A percentile compares a stretch with the other conserved stretches of the same genome.
These are phyloP conservation scores for Agrocybe pediades DNA, from an alignment of 768 basidiomycete genomes.

Conservation along the genomic window DNA sequence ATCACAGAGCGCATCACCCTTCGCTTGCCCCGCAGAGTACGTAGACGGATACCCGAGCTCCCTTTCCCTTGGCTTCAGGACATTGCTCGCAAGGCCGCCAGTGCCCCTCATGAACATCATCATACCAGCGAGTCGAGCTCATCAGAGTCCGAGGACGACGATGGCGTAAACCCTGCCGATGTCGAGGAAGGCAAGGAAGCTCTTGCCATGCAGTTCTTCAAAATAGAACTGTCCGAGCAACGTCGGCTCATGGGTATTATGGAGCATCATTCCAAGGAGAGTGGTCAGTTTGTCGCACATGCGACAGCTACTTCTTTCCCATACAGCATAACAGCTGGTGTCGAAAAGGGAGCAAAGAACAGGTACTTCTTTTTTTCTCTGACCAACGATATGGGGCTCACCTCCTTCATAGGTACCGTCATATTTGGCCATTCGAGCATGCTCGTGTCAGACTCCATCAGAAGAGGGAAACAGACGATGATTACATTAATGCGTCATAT, in stretches of 20 bases:
- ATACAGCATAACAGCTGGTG: constrained; percentile 92
- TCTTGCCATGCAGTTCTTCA: constrained; percentile 92
- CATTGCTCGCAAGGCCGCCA: constrained; percentile 58
- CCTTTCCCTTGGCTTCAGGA: constrained; percentile 80
- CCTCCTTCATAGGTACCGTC: constrained; percentile 66
- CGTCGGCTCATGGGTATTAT: constrained; percentile 86
- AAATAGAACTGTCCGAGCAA: constrained; percentile 90
- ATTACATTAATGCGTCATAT: constrained; percentile 95
- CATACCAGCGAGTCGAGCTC: constrained; percentile 25
- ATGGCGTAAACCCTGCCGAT: constrained; percentile 30
- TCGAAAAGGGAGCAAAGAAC: constrained; percentile 95
- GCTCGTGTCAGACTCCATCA: constrained; percentile 78
- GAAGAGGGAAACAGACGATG: constrained; percentile 46
- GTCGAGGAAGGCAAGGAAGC: constrained; percentile 74
- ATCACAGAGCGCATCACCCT: constrained; percentile 85
- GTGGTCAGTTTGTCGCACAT: constrained; percentile 21
- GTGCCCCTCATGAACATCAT: constrained; percentile 19
- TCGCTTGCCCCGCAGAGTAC: constrained; percentile 48
- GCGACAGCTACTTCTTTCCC: constrained; percentile 52
- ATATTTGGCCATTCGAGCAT: constrained; percentile 98
- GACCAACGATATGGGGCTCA: neutral
- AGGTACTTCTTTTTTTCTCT: constrained; percentile 45
- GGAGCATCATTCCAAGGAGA: constrained; percentile 83
- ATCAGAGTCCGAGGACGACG: constrained; percentile 33
- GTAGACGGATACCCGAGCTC: constrained; percentile 66